phyloP scores from a whole-genome alignment of 768 basidiomycete genomes.

The Amanita pseudoporphyria region DNA sequence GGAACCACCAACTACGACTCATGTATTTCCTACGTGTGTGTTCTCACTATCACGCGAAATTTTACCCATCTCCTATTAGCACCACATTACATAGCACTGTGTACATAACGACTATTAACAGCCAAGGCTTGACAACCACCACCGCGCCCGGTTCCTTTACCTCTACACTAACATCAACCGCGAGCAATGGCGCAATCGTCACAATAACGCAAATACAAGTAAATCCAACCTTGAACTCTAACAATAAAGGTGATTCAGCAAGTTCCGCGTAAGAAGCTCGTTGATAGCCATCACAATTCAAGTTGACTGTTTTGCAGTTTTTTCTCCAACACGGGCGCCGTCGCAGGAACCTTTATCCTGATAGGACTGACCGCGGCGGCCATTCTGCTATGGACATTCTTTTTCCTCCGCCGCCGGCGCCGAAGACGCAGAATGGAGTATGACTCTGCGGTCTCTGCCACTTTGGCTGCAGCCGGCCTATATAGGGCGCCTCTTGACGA shows the following conservation, averaged over 20 bases:
- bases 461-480: constrained; percentile 62
- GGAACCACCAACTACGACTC: constrained; percentile 6
- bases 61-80: constrained; percentile 23
- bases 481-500: constrained; percentile 60
- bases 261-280: constrained; percentile 40
- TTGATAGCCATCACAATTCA: not conserved
- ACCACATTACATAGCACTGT: constrained; percentile 45
- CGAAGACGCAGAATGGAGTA: constrained; percentile 53
- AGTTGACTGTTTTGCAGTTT: constrained; percentile 40
- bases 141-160: constrained; percentile 53
- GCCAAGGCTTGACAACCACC: constrained; percentile 34
- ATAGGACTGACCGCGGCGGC: constrained; percentile 73
- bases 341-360: constrained; percentile 85
- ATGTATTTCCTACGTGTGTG: constrained; percentile 10
- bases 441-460: constrained; percentile 63
- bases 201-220: constrained; percentile 55
- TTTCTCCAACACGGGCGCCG: constrained; percentile 82
- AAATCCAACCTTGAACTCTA: constrained; percentile 63
- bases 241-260: constrained; percentile 23
- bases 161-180: constrained; percentile 42
- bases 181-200: constrained; percentile 37
- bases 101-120: constrained; percentile 52
- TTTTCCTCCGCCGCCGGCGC: constrained; percentile 59
- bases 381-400: constrained; percentile 61
- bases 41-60: constrained; percentile 12